Evolutionary conservation across 148 eudicot genomes (phyloP).

Genomic region (Rhododendron vialii): DNA sequence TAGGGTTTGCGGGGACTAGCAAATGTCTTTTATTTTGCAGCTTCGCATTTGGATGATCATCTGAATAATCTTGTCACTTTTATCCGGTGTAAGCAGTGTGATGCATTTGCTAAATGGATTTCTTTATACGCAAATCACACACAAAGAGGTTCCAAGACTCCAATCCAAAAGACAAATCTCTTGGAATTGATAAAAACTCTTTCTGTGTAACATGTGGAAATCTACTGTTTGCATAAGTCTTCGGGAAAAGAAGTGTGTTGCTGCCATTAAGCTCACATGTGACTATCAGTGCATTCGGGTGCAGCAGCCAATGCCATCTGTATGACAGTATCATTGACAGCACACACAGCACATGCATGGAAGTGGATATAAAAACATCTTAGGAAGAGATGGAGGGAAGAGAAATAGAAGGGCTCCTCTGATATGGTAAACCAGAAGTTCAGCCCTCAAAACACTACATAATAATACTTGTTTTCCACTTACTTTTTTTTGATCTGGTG

Average conservation of each 20-base stretch:
- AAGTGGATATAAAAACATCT: neutral
- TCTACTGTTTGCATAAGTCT: neutral
- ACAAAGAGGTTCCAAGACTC: neutral
- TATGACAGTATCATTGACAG: neutral
- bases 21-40: neutral
- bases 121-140: neutral
- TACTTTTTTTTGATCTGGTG: neutral
- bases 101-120: neutral
- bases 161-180: neutral
- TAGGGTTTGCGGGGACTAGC: neutral
- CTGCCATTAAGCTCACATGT: neutral
- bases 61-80: neutral
- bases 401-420: neutral
- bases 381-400: neutral
- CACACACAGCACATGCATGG: neutral
- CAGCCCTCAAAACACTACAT: neutral
- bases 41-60: neutral
- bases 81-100: neutral
- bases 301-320: neutral
- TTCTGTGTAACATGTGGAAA: neutral
- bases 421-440: neutral
- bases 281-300: neutral
- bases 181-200: neutral
- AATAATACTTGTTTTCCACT: neutral
- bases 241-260: neutral